Evolutionary conservation across 768 basidiomycete genomes (phyloP).

Genomic region (Trametes sanguinea): DNA sequence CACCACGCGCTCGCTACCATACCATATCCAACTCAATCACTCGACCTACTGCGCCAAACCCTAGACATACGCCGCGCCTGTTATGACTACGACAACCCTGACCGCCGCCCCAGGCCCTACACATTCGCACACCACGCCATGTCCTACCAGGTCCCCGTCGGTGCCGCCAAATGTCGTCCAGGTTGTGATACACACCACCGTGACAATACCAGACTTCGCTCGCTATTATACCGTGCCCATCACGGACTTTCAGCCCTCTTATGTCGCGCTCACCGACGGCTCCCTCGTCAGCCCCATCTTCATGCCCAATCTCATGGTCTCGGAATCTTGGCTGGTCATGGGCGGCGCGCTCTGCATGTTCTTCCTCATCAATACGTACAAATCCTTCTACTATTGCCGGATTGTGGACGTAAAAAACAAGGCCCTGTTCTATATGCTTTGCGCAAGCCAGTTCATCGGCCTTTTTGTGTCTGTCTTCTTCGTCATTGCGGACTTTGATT

Average conservation of each 20-base stretch:
- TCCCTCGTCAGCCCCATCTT: conserved; percentile 55
- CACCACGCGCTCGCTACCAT: no score
- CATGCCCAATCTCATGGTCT: conserved; percentile 42
- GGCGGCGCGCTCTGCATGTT: conserved; percentile 51
- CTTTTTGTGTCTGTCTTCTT: conserved; percentile 45
- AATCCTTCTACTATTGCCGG: conserved; percentile 52
- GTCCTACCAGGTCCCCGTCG: conserved; percentile 8
- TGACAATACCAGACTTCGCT: conserved; percentile 51
- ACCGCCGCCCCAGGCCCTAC: background rate
- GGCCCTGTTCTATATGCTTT: conserved; percentile 56
- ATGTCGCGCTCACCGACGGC: conserved; percentile 50
- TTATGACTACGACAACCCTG: background rate
- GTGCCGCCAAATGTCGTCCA: conserved; percentile 44
- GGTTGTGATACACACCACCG: conserved; percentile 49
- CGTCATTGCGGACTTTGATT: conserved; percentile 49
- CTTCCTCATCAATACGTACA: conserved; percentile 54
- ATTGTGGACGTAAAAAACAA: conserved; percentile 59
- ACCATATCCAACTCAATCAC: no score
- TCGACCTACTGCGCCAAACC: no score
- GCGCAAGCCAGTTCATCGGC: conserved; percentile 56
- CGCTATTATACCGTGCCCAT: conserved; percentile 46
- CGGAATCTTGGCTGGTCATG: conserved; percentile 48
- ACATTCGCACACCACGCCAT: background rate
- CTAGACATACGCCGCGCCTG: no score
- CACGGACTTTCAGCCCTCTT: conserved; percentile 45